Conservation (phyloP, 345 rosid species). For the Raphanus sativus region DNA sequence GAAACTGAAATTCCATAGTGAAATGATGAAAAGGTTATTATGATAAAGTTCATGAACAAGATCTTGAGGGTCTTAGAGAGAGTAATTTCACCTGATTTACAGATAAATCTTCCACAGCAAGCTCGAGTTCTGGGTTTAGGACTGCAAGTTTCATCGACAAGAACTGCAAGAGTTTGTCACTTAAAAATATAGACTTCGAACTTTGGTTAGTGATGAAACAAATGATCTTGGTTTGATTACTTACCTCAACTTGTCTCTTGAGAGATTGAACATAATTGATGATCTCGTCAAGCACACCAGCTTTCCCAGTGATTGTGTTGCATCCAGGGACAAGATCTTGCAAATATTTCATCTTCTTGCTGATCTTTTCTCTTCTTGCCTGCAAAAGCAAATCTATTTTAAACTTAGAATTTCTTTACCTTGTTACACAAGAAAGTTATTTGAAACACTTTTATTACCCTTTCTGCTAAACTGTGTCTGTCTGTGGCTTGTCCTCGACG, state of each 20-base stretch:
- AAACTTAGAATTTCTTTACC: constrained; percentile 1
- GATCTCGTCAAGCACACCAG: constrained; percentile 87
- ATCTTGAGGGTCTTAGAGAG: background rate
- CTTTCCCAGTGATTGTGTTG: constrained; percentile 66
- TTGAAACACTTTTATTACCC: constrained; percentile 29
- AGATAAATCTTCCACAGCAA: constrained; percentile 44
- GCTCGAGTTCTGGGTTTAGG: constrained; percentile 51
- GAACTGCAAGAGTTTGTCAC: constrained; percentile 46
- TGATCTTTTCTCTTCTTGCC: constrained; percentile 78
- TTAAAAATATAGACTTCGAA: constrained; percentile 1
- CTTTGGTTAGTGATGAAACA: background rate
- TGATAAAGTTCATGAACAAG: background rate
- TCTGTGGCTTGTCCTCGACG: constrained; percentile 49
- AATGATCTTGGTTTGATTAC: constrained; percentile 2
- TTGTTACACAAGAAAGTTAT: constrained; percentile 8
- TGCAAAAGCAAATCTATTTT: constrained; percentile 23
- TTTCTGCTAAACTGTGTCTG: constrained; percentile 52
- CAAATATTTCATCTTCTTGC: constrained; percentile 66
- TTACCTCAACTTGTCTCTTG: constrained; percentile 80
- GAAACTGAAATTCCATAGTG: constrained; percentile 36
- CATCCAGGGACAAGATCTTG: constrained; percentile 78
- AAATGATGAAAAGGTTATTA: background rate
- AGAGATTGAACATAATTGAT: constrained; percentile 83
- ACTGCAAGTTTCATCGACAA: constrained; percentile 84
- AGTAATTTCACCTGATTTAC: constrained; percentile 41